Conservation (phyloP, 2,329 filamentous ascomycete genomes). For the Colletotrichum gigasporum region DNA sequence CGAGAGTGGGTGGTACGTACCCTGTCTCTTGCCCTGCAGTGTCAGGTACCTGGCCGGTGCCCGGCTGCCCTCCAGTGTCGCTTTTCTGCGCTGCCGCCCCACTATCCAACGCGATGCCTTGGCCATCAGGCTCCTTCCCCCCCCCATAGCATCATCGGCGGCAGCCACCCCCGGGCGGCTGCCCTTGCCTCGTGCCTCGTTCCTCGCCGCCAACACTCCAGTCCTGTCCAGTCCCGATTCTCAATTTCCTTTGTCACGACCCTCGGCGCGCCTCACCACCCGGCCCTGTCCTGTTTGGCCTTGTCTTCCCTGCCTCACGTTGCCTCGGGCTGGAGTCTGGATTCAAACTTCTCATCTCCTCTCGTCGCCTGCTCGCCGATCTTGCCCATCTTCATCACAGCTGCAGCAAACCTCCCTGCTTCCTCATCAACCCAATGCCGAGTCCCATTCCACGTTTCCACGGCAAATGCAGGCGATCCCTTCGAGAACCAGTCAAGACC, state of each 20-base stretch:
- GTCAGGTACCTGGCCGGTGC: too few relatives aligned
- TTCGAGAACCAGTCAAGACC: neutral
- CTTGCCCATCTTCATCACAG: conserved; percentile 26
- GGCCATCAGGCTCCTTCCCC: too few relatives aligned
- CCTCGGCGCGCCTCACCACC: neutral
- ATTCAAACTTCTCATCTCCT: conserved; percentile 15
- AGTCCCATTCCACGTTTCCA: conserved; percentile 3
- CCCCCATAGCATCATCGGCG: too few relatives aligned
- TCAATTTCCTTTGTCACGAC: neutral
- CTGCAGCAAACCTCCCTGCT: conserved; percentile 21
- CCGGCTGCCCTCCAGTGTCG: too few relatives aligned
- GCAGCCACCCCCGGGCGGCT: too few relatives aligned
- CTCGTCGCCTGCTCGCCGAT: conserved; percentile 9
- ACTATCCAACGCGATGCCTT: too few relatives aligned
- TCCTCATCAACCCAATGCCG: conserved; percentile 20
- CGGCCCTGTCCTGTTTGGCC: neutral
- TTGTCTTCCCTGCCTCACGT: neutral
- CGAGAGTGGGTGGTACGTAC: too few relatives aligned
- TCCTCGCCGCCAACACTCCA: neutral
- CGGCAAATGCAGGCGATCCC: conserved; percentile 4
- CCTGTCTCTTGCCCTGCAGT: too few relatives aligned
- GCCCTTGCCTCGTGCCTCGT: too few relatives aligned
- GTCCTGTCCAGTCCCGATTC: neutral
- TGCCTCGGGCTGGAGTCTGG: conserved; percentile 15
- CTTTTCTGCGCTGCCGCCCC: too few relatives aligned